Evolutionary conservation across 306 rosid species (phyloP).

Genomic region (Trifolium dubium): DNA sequence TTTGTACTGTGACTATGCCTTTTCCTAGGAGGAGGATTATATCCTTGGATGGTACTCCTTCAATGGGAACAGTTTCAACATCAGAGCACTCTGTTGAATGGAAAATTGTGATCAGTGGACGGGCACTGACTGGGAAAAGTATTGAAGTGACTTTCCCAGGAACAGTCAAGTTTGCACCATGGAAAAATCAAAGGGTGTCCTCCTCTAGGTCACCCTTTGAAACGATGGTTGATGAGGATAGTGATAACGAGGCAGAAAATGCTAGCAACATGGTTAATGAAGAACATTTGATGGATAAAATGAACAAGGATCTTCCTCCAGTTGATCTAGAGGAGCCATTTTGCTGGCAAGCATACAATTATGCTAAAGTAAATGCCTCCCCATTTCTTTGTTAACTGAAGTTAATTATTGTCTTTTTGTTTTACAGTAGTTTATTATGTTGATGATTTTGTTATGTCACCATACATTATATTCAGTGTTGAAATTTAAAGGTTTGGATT

Average conservation of each 20-base stretch:
- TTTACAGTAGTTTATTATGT: conserved; percentile 26
- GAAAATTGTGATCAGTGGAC: conserved; percentile 85
- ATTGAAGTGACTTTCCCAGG: conserved; percentile 97
- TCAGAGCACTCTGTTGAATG: conserved; percentile 94
- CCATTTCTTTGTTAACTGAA: conserved; percentile 29
- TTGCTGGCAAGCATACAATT: conserved; percentile 97
- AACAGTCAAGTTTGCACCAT: conserved; percentile 87
- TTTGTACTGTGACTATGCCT: conserved; percentile 86
- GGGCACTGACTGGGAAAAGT: conserved; percentile 87
- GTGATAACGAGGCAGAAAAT: conserved; percentile 78
- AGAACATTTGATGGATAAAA: conserved; percentile 84
- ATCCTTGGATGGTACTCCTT: conserved; percentile 95
- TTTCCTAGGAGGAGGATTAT: conserved; percentile 86
- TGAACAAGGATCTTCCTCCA: conserved; percentile 91
- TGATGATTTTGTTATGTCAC: conserved; percentile 27
- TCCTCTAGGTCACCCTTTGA: conserved; percentile 54
- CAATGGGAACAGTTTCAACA: conserved; percentile 82
- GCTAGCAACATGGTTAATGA: conserved; percentile 73
- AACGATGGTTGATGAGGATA: conserved; percentile 69
- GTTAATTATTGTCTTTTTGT: conserved; percentile 17
- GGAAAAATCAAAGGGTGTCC: conserved; percentile 63
- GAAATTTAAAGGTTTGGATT: conserved; percentile 33
- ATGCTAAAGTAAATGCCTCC: conserved; percentile 70
- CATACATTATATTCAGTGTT: conserved; percentile 27
- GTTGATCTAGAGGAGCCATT: conserved; percentile 97